A percentile compares a stretch with the other conserved stretches of the same genome.
These are phyloP conservation scores for Verbascum thapsus DNA, from an alignment of 257 asterid genomes.

Conservation along the genomic window DNA sequence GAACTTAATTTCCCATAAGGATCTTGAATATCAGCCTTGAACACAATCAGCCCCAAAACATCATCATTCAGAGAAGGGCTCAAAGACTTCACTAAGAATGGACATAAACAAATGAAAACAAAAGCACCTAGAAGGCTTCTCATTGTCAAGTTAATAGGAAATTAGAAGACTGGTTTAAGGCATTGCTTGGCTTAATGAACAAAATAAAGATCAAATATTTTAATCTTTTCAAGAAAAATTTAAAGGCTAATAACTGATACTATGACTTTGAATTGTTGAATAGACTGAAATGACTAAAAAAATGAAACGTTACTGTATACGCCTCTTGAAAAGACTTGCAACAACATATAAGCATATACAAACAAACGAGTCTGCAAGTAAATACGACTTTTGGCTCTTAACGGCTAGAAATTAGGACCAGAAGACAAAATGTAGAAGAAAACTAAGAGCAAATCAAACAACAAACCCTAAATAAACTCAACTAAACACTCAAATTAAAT, in stretches of 20 bases:
- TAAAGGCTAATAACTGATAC: background rate
- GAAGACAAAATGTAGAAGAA: conserved; percentile 16
- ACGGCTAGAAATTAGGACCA: conserved; percentile 29
- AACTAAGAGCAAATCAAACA: conserved; percentile 2
- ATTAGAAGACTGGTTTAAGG: conserved; percentile 10
- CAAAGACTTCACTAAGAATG: conserved; percentile 32
- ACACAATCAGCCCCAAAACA: conserved; percentile 61
- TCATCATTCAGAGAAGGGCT: conserved; percentile 62
- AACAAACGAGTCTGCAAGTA: background rate
- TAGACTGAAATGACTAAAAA: background rate
- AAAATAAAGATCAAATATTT: background rate
- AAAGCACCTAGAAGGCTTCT: conserved; percentile 37
- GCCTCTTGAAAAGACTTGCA: background rate
- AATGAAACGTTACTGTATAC: background rate
- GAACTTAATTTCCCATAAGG: conserved; percentile 53
- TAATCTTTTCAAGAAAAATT: conserved; percentile 9
- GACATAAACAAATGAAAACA: conserved; percentile 30
- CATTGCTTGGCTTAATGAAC: conserved; percentile 12
- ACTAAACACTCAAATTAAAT: conserved; percentile 20
- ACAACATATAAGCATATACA: conserved; percentile 7
- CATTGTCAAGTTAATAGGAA: conserved; percentile 37
- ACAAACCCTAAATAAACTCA: conserved; percentile 4
- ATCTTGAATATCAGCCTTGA: conserved; percentile 58
- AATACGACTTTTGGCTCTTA: conserved; percentile 21
- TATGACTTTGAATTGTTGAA: background rate